Evolutionary conservation across 2,329 filamentous ascomycete species (phyloP).

Genomic region (Trichoderma asperellum): DNA sequence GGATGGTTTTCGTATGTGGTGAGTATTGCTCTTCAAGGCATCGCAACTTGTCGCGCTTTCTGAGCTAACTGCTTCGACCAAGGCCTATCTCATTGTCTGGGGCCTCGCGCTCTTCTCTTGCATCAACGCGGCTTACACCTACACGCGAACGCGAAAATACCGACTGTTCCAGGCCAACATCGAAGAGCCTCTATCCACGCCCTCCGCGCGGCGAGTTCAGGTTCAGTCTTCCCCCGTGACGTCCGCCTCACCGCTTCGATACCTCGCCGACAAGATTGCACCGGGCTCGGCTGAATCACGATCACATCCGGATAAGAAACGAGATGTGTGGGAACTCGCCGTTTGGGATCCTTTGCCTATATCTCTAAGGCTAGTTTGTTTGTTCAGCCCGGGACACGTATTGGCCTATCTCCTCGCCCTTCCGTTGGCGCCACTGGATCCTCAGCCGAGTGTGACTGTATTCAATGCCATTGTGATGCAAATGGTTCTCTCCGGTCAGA

Average conservation of each 20-base stretch:
- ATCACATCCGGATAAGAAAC: constrained; percentile 77
- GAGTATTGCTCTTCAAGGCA: constrained; percentile 38
- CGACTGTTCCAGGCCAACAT: constrained; percentile 87
- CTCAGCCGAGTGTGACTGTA: constrained; percentile 82
- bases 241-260: constrained; percentile 73
- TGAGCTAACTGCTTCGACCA: constrained; percentile 12
- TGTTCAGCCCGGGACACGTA: constrained; percentile 94
- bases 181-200: constrained; percentile 74
- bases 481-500: constrained; percentile 73
- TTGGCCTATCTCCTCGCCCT: constrained; percentile 87
- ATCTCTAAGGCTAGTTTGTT: constrained; percentile 78
- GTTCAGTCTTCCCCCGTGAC: constrained; percentile 81
- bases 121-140: constrained; percentile 79
- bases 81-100: constrained; percentile 75
- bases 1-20: constrained; percentile 67
- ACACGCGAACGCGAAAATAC: constrained; percentile 82
- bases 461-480: constrained; percentile 81
- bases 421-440: constrained; percentile 74
- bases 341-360: constrained; percentile 93
- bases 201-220: constrained; percentile 84
- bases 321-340: constrained; percentile 92
- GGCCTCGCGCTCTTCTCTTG: constrained; percentile 67
- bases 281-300: constrained; percentile 76
- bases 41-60: constrained; percentile 27
- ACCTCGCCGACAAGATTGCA: constrained; percentile 70